Evolutionary conservation across 2,329 filamentous ascomycete genomes (phyloP).

Genomic region (Fusarium buxicola): DNA sequence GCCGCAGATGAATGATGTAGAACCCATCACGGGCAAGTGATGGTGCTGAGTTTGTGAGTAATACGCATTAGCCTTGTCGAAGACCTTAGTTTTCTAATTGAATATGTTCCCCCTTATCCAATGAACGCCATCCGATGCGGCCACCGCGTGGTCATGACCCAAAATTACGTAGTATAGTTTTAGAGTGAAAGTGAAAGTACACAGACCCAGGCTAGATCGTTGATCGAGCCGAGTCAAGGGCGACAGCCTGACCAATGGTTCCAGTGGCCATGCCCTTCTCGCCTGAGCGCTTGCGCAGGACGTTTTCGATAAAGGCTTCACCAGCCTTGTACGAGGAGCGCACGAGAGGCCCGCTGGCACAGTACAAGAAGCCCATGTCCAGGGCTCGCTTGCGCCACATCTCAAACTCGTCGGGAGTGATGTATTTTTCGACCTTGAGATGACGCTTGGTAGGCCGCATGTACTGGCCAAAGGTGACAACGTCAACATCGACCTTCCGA

Average conservation of each 20-base stretch:
- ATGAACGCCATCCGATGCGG: conserved; percentile 45
- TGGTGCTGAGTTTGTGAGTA: conserved; percentile 29
- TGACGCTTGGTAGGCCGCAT: conserved; percentile 99
- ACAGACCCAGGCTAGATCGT: conserved; percentile 30
- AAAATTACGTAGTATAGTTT: conserved; percentile 40
- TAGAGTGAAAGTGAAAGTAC: conserved; percentile 15
- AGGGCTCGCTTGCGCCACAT: conserved; percentile 89
- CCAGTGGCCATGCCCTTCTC: conserved; percentile 53
- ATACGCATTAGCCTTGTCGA: conserved; percentile 44
- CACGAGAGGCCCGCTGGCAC: conserved; percentile 91
- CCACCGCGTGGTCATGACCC: conserved; percentile 38
- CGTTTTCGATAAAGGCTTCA: conserved; percentile 98
- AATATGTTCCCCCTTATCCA: conserved; percentile 37
- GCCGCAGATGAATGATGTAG: conserved; percentile 11
- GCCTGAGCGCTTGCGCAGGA: conserved; percentile 82
- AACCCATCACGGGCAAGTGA: conserved; percentile 19
- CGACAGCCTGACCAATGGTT: conserved; percentile 55
- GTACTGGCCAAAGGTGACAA: conserved; percentile 99
- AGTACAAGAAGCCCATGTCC: conserved; percentile 97
- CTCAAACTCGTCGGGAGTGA: conserved; percentile 92
- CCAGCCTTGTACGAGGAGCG: conserved; percentile 97
- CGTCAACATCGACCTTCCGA: conserved; percentile 83
- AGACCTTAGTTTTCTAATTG: conserved; percentile 47
- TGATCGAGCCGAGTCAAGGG: conserved; percentile 49
- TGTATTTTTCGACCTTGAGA: conserved; percentile 95